Evolutionary conservation across 139 green algal genomes (phyloP).

Genomic region (Closterium sp.): DNA sequence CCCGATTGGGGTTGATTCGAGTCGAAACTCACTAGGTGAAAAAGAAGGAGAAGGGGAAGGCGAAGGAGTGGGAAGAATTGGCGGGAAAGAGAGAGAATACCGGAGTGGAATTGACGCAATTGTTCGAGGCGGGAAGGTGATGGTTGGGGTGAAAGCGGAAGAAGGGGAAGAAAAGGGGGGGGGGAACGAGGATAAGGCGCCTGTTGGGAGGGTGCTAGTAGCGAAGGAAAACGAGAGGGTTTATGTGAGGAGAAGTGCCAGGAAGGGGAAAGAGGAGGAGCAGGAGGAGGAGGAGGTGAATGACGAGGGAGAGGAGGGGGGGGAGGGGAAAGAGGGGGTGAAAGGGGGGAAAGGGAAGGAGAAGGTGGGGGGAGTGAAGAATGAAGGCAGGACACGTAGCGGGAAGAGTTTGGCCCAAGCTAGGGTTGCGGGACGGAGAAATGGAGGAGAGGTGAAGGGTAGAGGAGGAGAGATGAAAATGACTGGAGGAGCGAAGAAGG

Average conservation of each 20-base stretch:
- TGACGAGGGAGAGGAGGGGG: too few relatives aligned
- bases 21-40: not conserved
- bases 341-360: not conserved
- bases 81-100: not conserved
- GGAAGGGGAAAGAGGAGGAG: not conserved
- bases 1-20: not conserved
- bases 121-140: too few relatives aligned
- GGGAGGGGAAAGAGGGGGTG: not conserved
- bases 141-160: not conserved
- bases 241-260: not conserved
- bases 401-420: too few relatives aligned
- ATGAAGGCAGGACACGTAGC: too few relatives aligned
- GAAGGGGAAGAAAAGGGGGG: not conserved
- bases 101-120: too few relatives aligned
- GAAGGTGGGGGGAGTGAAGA: not conserved
- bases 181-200: not conserved
- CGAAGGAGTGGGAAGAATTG: not conserved
- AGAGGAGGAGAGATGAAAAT: too few relatives aligned
- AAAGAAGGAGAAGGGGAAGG: too few relatives aligned
- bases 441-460: too few relatives aligned
- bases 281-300: not conserved
- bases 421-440: too few relatives aligned
- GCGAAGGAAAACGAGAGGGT: not conserved
- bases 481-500: too few relatives aligned
- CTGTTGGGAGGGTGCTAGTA: not conserved